phyloP scores from a whole-genome alignment of 805 yeast genomes.

The Wickerhamiella domercqiae region DNA sequence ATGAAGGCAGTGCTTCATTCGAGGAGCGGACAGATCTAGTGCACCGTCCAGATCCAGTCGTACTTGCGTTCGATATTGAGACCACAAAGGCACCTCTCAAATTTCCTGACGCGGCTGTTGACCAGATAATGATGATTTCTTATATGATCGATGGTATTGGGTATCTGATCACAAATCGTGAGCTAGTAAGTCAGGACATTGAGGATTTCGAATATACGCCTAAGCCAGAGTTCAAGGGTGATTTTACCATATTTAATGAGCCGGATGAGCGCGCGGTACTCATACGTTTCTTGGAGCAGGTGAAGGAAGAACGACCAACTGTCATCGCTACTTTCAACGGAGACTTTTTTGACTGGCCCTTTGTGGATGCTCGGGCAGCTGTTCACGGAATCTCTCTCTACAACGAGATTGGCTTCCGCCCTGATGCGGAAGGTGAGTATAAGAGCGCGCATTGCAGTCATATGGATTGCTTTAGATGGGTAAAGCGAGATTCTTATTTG shows the following conservation, averaged over 20 bases:
- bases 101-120: slow-evolving; percentile 82
- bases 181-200: slow-evolving; percentile 84
- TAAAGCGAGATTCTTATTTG: slow-evolving; percentile 86
- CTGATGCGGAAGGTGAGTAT: slow-evolving; percentile 78
- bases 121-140: slow-evolving; percentile 96
- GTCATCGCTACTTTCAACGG: slow-evolving; percentile 98
- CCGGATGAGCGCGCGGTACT: slow-evolving; percentile 64
- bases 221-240: slow-evolving; percentile 86
- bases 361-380: slow-evolving; percentile 75
- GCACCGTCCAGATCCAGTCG: slow-evolving; percentile 95
- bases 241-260: slow-evolving; percentile 81
- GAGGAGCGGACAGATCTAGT: slow-evolving; percentile 55
- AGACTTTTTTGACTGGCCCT: slow-evolving; percentile 99
- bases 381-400: slow-evolving; percentile 78
- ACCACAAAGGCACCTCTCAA: slow-evolving; percentile 93
- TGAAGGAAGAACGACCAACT: slow-evolving; percentile 77
- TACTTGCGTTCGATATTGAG: slow-evolving; percentile 92
- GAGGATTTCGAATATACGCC: slow-evolving; percentile 97
- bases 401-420: slow-evolving; percentile 85
- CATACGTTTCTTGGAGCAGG: slow-evolving; percentile 72
- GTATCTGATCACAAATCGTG: slow-evolving; percentile 80
- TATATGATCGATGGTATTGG: slow-evolving; percentile 99
- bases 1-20: slow-evolving; percentile 38
- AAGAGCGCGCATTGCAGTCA: slow-evolving; percentile 86
- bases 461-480: slow-evolving; percentile 98